Evolutionary conservation across 129 eudicot genomes (phyloP), one percentile per base, ranked within the genome.

Genomic region (Deinandra increscens): DNA sequence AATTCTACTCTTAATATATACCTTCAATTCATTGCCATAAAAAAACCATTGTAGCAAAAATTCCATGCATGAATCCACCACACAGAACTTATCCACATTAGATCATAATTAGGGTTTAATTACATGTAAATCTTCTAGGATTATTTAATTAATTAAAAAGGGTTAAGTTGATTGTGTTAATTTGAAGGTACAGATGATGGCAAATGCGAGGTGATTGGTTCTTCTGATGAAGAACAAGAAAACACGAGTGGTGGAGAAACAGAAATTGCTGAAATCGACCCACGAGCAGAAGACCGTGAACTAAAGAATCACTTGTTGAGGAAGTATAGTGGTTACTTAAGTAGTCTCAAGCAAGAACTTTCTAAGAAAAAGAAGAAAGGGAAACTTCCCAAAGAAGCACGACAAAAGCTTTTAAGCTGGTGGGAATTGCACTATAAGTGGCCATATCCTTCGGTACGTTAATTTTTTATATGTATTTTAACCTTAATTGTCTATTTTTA

Each of bases 291-390:
- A 78, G 95, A 93, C 58, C 86, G 98, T n/a, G 98, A 89, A 80
- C 86, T 93, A 49, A 93, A 93, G 84, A 93, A 86, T 79, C 95
- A 93, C 81, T 74, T 93, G 55, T 26, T 93, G 80, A 89, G 84
- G 54, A 93, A 93, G 75, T 93, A 93, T 34, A 89, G 98, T 48
- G 98, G 98, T 22, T 93, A 93, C 71, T 80, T 93, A 39, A 86
- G 92, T 66, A 89, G 96, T 75, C 92, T 93, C 19, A 89, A 93
- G 81, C 98, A 93, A 74, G 98, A 93, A 69, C 92, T 93, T 54
- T 93, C 98, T 15, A 93, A 93, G 88, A 93, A 93, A 71, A 93
- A 89, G 84, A 93, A 93, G 85, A 93, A 93, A 87, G 98, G 98
- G 19, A 93, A 93, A 60, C 88, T 93, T 7, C 98, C 98, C 29